Percentiles rank a stretch among this genome's conserved stretches.
Evolutionary conservation across 352 stramenopile species (phyloP).

Genomic region (Pythium grandisporangium): DNA sequence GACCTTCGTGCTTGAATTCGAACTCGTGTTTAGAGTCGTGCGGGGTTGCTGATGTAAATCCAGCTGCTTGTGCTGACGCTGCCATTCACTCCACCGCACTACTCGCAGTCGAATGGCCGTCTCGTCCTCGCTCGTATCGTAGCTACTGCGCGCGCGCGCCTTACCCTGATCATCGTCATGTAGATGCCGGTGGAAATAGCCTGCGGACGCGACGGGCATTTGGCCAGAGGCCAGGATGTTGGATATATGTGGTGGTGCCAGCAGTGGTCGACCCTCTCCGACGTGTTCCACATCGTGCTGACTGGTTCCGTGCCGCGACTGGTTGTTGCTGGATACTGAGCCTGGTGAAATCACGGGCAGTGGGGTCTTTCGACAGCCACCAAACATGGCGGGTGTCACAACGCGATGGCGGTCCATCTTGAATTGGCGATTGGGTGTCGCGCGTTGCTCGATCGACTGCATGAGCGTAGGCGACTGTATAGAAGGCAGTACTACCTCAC

Average conservation of each 20-base stretch:
- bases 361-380: slow-evolving; percentile 2
- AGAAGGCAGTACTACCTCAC: background rate
- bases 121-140: too few relatives aligned
- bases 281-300: slow-evolving; percentile 6
- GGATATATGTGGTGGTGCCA: slow-evolving; percentile 58
- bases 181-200: slow-evolving; percentile 48
- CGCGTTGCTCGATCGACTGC: slow-evolving; percentile 15
- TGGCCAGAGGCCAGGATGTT: slow-evolving; percentile 51
- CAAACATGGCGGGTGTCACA: slow-evolving; percentile 31
- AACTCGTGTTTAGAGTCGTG: too few relatives aligned
- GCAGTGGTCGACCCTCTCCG: slow-evolving; percentile 13
- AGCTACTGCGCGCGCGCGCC: background rate
- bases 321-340: slow-evolving; percentile 2
- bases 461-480: slow-evolving; percentile 11
- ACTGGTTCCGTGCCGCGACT: too few relatives aligned
- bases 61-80: background rate
- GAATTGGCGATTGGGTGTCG: slow-evolving; percentile 39
- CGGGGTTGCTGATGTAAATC: too few relatives aligned
- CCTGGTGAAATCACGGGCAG: slow-evolving; percentile 11
- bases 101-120: slow-evolving; percentile 9
- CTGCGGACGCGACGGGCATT: slow-evolving; percentile 52
- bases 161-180: slow-evolving; percentile 8
- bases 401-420: slow-evolving; percentile 64
- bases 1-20: too few relatives aligned
- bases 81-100: slow-evolving; percentile 18